These are phyloP conservation scores for Beauveria bassiana DNA, from an alignment of 2,329 filamentous ascomycete species.

Conservation along the genomic window DNA sequence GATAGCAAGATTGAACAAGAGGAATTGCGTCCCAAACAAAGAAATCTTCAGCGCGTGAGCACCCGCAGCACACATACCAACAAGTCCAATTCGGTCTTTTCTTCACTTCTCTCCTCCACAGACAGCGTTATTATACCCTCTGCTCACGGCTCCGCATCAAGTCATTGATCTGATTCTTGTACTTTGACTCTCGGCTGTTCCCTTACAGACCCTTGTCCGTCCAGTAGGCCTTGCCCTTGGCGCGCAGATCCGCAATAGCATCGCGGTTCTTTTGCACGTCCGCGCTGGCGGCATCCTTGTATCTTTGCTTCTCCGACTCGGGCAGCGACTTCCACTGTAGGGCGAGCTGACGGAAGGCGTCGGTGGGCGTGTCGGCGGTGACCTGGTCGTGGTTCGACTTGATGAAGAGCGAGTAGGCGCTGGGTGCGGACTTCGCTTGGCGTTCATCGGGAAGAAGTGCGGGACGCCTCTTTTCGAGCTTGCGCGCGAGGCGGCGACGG, in stretches of 20 bases:
- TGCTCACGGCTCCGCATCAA: not conserved
- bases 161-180: not conserved
- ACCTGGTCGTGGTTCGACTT: constrained; percentile 29
- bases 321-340: constrained; percentile 37
- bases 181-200: not conserved
- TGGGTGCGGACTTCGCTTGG: constrained; percentile 31
- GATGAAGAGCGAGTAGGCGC: constrained; percentile 30
- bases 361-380: constrained; percentile 14
- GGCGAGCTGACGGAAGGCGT: constrained; percentile 19
- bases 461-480: constrained; percentile 20
- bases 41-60: not conserved
- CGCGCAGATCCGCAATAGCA: constrained; percentile 19
- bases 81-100: not conserved
- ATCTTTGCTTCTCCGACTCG: constrained; percentile 34
- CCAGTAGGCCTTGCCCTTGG: constrained; percentile 11
- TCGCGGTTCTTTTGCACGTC: constrained; percentile 19
- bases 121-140: not conserved
- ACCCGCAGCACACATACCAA: not conserved
- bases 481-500: constrained; percentile 33
- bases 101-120: not conserved
- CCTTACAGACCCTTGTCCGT: constrained; percentile 16
- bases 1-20: not conserved
- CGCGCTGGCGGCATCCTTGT: constrained; percentile 22
- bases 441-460: constrained; percentile 39
- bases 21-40: not conserved